A percentile compares a stretch with the other conserved stretches of the same genome.
Evolutionary conservation across 1,284 basidiomycete species (phyloP).

Genomic region (Phylloporus sp.): DNA sequence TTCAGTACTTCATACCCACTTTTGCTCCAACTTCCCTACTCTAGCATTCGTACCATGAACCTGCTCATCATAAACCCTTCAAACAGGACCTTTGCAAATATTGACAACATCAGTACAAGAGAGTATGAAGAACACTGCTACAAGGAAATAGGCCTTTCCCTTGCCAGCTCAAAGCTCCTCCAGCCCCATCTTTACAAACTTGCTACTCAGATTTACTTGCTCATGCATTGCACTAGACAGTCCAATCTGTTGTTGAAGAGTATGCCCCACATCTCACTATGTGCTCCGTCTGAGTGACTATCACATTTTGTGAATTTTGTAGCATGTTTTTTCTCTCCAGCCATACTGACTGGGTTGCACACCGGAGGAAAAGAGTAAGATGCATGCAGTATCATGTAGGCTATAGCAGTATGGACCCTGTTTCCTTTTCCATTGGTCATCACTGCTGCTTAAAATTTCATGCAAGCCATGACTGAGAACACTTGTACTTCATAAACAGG

Average conservation of each 20-base stretch:
- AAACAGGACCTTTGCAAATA: constrained; percentile 79
- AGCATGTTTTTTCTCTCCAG: no score
- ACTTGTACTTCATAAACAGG: no score
- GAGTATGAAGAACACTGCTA: constrained; percentile 84
- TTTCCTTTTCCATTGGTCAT: no score
- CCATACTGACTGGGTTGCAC: no score
- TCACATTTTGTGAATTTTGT: no score
- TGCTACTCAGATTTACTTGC: constrained; percentile 79
- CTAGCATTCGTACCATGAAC: constrained; percentile 72
- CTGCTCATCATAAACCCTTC: constrained; percentile 86
- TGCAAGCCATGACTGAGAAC: no score
- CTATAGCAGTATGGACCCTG: no score
- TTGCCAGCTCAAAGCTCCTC: constrained; percentile 60
- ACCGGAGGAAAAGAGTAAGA: no score
- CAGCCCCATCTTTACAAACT: constrained; percentile 90
- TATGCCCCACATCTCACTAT: no score
- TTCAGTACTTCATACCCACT: constrained; percentile 79
- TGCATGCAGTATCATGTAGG: no score
- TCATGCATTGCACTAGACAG: constrained; percentile 80
- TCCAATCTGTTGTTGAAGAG: constrained; percentile 83
- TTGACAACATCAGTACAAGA: constrained; percentile 80
- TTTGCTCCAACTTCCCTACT: constrained; percentile 86
- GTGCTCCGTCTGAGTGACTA: no score
- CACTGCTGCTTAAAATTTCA: no score
- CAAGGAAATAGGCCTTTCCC: constrained; percentile 68